Evolutionary conservation across 1,284 basidiomycete species (phyloP).

Genomic region (Ustilago crameri): DNA sequence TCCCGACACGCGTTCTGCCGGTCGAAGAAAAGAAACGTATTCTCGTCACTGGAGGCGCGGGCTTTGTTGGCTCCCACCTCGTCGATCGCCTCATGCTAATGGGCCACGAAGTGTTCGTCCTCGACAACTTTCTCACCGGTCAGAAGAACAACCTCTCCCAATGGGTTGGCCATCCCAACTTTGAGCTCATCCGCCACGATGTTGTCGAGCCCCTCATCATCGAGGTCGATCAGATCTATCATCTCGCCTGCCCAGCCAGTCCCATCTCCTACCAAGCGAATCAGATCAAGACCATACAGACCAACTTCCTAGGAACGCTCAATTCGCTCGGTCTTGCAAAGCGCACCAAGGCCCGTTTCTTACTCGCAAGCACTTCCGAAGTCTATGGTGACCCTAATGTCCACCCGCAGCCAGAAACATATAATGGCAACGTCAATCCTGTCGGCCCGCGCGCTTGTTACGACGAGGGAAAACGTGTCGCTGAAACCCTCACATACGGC

Average conservation of each 20-base stretch:
- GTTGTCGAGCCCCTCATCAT: conserved; percentile 71
- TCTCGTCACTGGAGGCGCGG: conserved; percentile 90
- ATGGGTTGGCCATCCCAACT: conserved; percentile 92
- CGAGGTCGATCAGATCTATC: conserved; percentile 63
- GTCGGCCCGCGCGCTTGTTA: conserved; percentile 97
- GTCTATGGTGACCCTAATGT: conserved; percentile 97
- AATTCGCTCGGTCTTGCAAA: conserved; percentile 99
- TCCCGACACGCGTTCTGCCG: conserved; percentile 86
- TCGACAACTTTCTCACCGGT: conserved; percentile 99
- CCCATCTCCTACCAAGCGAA: conserved; percentile 61
- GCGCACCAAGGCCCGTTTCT: conserved; percentile 93
- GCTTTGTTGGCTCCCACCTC: conserved; percentile 96
- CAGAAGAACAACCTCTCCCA: conserved; percentile 84
- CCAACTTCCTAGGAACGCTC: conserved; percentile 85
- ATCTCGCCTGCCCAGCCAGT: conserved; percentile 60
- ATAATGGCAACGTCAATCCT: conserved; percentile 85
- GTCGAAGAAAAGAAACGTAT: conserved; percentile 84
- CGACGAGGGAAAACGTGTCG: conserved; percentile 78
- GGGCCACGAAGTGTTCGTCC: conserved; percentile 94
- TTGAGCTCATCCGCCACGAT: conserved; percentile 96
- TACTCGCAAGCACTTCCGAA: conserved; percentile 95
- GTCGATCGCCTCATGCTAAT: conserved; percentile 93
- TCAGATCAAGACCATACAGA: conserved; percentile 77
- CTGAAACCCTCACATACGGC: conserved; percentile 59
- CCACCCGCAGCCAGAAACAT: conserved; percentile 85